Evolutionary conservation across 768 basidiomycete genomes (phyloP).

Genomic region (Clathrus columnatus): DNA sequence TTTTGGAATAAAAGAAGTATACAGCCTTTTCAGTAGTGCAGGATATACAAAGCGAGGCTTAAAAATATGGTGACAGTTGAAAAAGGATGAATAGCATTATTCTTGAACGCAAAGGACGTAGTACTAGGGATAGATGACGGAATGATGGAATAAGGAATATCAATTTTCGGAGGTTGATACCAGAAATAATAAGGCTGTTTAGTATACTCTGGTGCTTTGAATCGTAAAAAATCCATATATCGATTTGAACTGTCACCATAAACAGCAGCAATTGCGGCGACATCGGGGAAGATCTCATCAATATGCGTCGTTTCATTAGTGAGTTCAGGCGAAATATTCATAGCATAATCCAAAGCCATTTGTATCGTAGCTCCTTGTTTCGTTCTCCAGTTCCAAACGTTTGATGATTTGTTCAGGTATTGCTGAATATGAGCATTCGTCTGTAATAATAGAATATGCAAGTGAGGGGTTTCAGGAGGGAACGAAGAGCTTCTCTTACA

Average conservation of each 20-base stretch:
- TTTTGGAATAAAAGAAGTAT: no score
- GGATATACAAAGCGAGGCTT: no score
- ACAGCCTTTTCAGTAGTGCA: no score
- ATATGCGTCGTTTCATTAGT: conserved; percentile 4
- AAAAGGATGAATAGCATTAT: no score
- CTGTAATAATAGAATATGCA: background rate
- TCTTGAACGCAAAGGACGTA: no score
- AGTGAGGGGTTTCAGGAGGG: background rate
- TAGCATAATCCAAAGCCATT: conserved; percentile 22
- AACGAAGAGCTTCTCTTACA: background rate
- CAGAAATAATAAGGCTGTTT: conserved; percentile 11
- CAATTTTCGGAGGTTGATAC: no score
- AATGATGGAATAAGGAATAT: no score
- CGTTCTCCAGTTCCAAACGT: conserved; percentile 20
- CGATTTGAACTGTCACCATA: conserved; percentile 21
- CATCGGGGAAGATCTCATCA: conserved; percentile 15
- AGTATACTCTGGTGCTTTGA: conserved; percentile 5
- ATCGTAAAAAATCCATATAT: conserved; percentile 15
- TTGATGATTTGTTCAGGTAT: conserved; percentile 15
- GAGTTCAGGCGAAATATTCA: conserved; percentile 15
- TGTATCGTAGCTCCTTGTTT: conserved; percentile 17
- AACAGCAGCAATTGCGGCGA: conserved; percentile 15
- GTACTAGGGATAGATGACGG: no score
- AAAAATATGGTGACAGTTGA: no score
- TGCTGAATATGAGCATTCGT: conserved; percentile 19